A percentile compares a stretch with the other conserved stretches of the same genome.
phyloP scores from a whole-genome alignment of 441 rosid genomes.

The Omphalea diandra region DNA sequence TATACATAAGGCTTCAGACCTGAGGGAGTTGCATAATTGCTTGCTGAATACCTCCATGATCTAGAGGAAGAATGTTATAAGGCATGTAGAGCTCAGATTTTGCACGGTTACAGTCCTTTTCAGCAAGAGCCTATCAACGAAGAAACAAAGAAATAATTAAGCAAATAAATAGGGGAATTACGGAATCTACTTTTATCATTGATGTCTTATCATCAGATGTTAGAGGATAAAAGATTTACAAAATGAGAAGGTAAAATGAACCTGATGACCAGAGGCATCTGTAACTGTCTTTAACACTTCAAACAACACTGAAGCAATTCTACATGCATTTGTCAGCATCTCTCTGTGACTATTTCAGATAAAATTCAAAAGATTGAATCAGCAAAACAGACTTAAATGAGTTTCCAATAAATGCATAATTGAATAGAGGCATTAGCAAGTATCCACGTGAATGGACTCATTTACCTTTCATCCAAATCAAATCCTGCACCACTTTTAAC shows the following conservation, averaged over 20 bases:
- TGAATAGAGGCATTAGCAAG: constrained; percentile 10
- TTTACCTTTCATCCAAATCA: constrained; percentile 56
- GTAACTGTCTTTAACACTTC: constrained; percentile 66
- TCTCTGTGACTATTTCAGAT: constrained; percentile 38
- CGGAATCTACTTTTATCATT: background rate
- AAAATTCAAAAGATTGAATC: constrained; percentile 17
- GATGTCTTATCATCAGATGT: background rate
- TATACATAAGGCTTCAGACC: constrained; percentile 50
- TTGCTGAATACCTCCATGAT: constrained; percentile 78
- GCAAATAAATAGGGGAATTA: constrained; percentile 1
- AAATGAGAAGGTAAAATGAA: constrained; percentile 14
- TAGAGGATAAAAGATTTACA: constrained; percentile 12
- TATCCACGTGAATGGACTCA: background rate
- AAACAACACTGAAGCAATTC: constrained; percentile 39
- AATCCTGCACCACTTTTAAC: constrained; percentile 45
- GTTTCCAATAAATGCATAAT: constrained; percentile 13
- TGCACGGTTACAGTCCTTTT: constrained; percentile 46
- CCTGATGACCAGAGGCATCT: constrained; percentile 71
- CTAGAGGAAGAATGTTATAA: constrained; percentile 93
- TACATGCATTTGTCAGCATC: constrained; percentile 36
- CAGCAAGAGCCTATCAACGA: constrained; percentile 62
- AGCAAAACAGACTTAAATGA: constrained; percentile 6
- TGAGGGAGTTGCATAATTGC: constrained; percentile 85
- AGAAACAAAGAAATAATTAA: constrained; percentile 18
- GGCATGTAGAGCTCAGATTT: constrained; percentile 68